Conservation (phyloP, 352 stramenopile genomes). For the Globisporangium emineosum region DNA sequence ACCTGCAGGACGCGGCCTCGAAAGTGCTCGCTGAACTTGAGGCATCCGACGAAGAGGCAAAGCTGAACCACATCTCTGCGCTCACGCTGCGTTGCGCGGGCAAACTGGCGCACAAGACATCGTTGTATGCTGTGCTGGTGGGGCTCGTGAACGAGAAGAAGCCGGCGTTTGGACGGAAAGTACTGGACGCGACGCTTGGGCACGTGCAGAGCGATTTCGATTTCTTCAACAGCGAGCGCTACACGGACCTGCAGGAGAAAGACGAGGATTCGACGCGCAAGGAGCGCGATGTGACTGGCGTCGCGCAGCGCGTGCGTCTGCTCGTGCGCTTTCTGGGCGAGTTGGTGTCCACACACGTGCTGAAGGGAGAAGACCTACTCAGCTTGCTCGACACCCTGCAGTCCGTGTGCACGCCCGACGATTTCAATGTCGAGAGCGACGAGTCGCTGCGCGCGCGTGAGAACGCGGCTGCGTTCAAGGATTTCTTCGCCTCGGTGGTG, state of each 20-base stretch:
- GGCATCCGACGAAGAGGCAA: conserved; percentile 44
- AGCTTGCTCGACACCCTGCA: conserved; percentile 59
- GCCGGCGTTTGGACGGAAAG: conserved; percentile 44
- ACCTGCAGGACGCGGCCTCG: conserved; percentile 37
- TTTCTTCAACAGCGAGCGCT: conserved; percentile 39
- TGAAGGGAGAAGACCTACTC: conserved; percentile 62
- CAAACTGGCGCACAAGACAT: conserved; percentile 67
- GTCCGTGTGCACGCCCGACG: conserved; percentile 53
- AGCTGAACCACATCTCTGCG: conserved; percentile 48
- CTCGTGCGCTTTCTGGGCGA: conserved; percentile 65
- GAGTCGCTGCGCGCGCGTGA: conserved; percentile 40
- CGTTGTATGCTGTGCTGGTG: conserved; percentile 62
- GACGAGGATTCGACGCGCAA: conserved; percentile 35
- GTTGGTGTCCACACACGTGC: conserved; percentile 51
- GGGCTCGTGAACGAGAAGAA: conserved; percentile 68
- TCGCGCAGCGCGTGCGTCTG: conserved; percentile 51
- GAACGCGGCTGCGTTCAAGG: conserved; percentile 64
- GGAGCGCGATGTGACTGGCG: conserved; percentile 20
- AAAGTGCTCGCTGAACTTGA: conserved; percentile 56
- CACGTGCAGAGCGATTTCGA: conserved; percentile 56
- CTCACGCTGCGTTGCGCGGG: conserved; percentile 53
- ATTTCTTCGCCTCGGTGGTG: conserved; percentile 70
- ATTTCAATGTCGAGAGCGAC: conserved; percentile 53
- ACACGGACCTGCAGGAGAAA: conserved; percentile 17
- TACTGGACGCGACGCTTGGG: conserved; percentile 36